These are phyloP conservation scores for Heterobasidion parviporum DNA, from an alignment of 1,284 basidiomycete species.

Conservation along the genomic window DNA sequence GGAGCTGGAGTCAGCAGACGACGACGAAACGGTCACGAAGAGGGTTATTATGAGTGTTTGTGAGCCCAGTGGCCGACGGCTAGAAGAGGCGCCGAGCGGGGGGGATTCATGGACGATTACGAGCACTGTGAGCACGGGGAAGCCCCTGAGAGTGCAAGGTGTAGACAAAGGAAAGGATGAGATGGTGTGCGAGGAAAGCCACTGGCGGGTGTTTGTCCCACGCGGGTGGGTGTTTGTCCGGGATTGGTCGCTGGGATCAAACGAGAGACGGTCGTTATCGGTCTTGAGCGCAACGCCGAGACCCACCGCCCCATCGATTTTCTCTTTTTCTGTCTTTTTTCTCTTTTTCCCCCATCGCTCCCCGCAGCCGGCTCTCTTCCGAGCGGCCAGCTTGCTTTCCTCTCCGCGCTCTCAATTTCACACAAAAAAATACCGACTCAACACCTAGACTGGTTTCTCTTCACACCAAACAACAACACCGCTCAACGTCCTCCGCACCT, in stretches of 20 bases:
- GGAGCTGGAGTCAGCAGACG: no score
- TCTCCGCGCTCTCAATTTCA: background rate
- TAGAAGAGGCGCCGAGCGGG: no score
- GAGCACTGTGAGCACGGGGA: no score
- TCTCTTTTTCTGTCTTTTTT: background rate
- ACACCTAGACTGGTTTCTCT: background rate
- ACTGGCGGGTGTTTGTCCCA: background rate
- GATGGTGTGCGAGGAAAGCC: background rate
- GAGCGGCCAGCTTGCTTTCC: background rate
- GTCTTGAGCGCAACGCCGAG: background rate
- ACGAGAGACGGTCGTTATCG: background rate
- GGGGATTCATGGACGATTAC: no score
- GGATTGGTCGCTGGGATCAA: background rate
- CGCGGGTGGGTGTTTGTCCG: background rate
- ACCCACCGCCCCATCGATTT: background rate
- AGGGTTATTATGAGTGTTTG: no score
- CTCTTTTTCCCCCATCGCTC: background rate
- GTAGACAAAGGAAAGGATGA: no score
- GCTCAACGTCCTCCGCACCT: background rate
- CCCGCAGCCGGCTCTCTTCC: background rate
- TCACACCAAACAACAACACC: background rate
- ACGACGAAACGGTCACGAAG: no score
- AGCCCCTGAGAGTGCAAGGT: no score
- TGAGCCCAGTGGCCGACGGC: no score
- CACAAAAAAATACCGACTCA: background rate